Percentiles rank a stretch among this genome's conserved stretches.
Conservation (phyloP, 805 yeast genomes). For the Candida nanaspora region DNA sequence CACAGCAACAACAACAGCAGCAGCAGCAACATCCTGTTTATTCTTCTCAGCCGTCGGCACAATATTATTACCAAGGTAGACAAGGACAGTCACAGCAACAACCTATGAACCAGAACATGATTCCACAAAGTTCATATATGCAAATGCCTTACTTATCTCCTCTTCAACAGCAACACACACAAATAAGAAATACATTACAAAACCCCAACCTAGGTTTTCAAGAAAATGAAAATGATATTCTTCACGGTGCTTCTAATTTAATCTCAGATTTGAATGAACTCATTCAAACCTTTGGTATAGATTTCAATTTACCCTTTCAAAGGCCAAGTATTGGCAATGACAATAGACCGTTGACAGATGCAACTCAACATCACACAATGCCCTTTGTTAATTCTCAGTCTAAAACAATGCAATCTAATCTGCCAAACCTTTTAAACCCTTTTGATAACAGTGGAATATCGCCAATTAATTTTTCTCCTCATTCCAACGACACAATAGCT, state of each 20-base stretch:
- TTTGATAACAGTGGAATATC: constrained; percentile 13
- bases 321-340: too few relatives aligned
- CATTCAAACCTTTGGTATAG: constrained; percentile 21
- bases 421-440: not conserved
- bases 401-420: not conserved
- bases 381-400: not conserved
- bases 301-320: constrained; percentile 12
- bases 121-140: not conserved
- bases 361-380: not conserved
- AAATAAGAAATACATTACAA: not conserved
- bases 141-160: not conserved
- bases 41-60: too few relatives aligned
- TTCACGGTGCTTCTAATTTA: constrained; percentile 27
- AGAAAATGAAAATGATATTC: constrained; percentile 23
- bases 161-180: not conserved
- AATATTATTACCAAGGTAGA: not conserved
- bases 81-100: not conserved
- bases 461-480: constrained; percentile 16
- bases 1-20: not conserved
- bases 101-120: too few relatives aligned
- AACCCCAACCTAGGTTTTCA: not conserved
- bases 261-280: constrained; percentile 29
- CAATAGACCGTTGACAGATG: not conserved
- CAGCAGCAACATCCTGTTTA: too few relatives aligned
- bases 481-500: constrained; percentile 8